phyloP scores from a whole-genome alignment of 805 yeast species.

The Kluyveromyces nonfermentans region DNA sequence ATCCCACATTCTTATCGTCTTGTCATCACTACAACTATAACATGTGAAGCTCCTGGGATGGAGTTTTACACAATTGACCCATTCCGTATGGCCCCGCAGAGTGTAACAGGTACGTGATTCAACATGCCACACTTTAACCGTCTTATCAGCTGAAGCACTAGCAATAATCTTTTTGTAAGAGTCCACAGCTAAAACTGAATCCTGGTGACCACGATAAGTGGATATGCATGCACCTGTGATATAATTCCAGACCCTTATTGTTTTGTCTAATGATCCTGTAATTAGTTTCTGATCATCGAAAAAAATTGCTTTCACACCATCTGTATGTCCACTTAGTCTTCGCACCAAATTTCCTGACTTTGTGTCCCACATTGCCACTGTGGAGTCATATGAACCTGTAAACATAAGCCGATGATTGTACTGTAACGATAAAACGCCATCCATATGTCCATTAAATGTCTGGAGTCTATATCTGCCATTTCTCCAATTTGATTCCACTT shows the following conservation, averaged over 20 bases:
- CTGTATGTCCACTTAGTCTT: conserved; percentile 79
- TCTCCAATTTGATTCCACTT: conserved; percentile 92
- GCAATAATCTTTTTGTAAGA: conserved; percentile 74
- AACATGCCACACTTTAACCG: conserved; percentile 94
- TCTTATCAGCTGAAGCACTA: conserved; percentile 86
- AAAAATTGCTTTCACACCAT: conserved; percentile 75
- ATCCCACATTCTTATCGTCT: conserved; percentile 94
- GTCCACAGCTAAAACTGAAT: conserved; percentile 77
- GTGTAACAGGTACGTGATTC: conserved; percentile 89
- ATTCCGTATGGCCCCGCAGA: conserved; percentile 83
- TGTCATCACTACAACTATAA: conserved; percentile 85
- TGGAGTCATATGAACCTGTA: conserved; percentile 88
- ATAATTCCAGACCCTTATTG: conserved; percentile 93
- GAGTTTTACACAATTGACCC: conserved; percentile 85
- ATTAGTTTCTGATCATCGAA: conserved; percentile 86
- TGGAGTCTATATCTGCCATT: conserved; percentile 60
- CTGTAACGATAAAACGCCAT: conserved; percentile 82
- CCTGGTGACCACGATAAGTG: conserved; percentile 87
- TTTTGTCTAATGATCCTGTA: conserved; percentile 85
- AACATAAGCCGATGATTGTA: conserved; percentile 71
- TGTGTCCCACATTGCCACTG: conserved; percentile 89
- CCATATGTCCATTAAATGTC: conserved; percentile 72
- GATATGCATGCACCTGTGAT: conserved; percentile 90
- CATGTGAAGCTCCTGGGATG: conserved; percentile 71
- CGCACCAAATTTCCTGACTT: conserved; percentile 67